phyloP scores from a whole-genome alignment of 805 yeast species.

The Teunomyces funiuensis region DNA sequence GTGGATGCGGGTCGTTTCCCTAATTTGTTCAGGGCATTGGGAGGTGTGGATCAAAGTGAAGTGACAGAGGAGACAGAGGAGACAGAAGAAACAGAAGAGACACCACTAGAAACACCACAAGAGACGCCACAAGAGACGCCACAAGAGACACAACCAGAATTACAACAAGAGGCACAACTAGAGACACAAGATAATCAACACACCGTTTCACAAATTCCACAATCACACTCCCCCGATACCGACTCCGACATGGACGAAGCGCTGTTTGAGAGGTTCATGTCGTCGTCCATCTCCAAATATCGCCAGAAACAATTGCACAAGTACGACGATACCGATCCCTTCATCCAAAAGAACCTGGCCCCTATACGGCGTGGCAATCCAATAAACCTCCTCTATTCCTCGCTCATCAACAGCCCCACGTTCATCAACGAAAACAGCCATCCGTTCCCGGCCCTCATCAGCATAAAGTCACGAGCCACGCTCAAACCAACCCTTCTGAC shows the following conservation, averaged over 20 bases:
- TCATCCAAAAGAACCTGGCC: background rate
- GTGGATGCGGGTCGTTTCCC: slow-evolving; percentile 1
- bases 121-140: background rate
- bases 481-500: slow-evolving; percentile 34
- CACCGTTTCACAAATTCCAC: background rate
- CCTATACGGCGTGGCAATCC: slow-evolving; percentile 16
- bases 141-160: background rate
- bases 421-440: background rate
- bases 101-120: background rate
- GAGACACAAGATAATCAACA: background rate
- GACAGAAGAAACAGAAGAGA: background rate
- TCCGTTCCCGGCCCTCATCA: slow-evolving; percentile 18
- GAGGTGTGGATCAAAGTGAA: background rate
- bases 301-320: slow-evolving; percentile 24
- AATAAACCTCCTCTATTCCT: slow-evolving; percentile 26
- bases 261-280: slow-evolving; percentile 35
- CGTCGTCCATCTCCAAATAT: slow-evolving; percentile 31
- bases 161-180: background rate
- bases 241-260: slow-evolving; percentile 9
- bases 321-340: slow-evolving; percentile 10
- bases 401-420: slow-evolving; percentile 12
- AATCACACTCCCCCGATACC: slow-evolving; percentile 8
- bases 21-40: background rate
- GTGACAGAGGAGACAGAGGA: background rate
- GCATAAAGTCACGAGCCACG: slow-evolving; percentile 37